These are phyloP conservation scores for Picea glauca DNA, from an alignment of 75 land plant species.

Conservation along the genomic window DNA sequence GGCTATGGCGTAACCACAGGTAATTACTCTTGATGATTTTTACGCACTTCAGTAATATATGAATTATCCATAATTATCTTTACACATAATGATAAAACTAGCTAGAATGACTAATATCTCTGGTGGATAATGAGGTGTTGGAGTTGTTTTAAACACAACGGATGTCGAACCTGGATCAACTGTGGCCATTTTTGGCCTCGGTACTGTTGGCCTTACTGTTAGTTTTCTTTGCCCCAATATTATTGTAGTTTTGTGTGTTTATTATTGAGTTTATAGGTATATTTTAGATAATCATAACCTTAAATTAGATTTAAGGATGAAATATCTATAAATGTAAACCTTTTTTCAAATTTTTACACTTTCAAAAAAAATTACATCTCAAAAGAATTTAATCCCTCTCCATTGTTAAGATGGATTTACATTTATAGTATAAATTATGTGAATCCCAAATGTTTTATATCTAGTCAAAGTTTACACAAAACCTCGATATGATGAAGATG, in stretches of 20 bases:
- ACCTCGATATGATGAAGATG: no score
- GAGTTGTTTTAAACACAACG: conserved; percentile 81
- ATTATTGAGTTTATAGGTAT: no score
- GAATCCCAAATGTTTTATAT: no score
- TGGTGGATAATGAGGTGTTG: conserved; percentile 42
- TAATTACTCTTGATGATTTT: no score
- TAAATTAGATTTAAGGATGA: no score
- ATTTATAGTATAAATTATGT: no score
- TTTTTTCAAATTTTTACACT: no score
- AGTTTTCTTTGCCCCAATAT: not conserved
- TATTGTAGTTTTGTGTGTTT: no score
- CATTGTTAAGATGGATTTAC: not conserved
- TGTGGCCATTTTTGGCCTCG: conserved; percentile 44
- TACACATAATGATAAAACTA: not conserved
- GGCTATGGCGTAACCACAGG: conserved; percentile 53
- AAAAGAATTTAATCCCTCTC: not conserved
- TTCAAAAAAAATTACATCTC: no score
- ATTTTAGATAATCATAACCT: no score
- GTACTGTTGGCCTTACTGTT: conserved; percentile 67
- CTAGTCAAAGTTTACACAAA: no score
- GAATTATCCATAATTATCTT: conserved; percentile 55
- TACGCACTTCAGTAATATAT: no score
- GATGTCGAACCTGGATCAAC: conserved; percentile 61
- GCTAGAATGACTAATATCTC: not conserved
- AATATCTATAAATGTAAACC: not conserved